A percentile compares a stretch with the other conserved stretches of the same genome.
These are phyloP conservation scores for Sclerotiophoma versabilis DNA, from an alignment of 2,329 filamentous ascomycete genomes.

Conservation along the genomic window DNA sequence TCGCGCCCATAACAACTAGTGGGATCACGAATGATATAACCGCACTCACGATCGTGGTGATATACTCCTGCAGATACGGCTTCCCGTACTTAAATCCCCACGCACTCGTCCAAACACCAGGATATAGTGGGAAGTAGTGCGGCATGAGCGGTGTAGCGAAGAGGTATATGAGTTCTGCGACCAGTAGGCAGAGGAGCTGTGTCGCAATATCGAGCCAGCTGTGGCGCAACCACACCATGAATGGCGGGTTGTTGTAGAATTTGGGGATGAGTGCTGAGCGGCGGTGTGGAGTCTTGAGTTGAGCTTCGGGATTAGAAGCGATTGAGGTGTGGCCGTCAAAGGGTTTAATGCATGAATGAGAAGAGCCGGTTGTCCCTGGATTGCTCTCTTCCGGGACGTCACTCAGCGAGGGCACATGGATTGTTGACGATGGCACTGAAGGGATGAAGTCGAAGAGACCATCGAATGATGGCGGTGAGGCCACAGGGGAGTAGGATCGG, in stretches of 20 bases:
- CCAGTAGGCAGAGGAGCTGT: conserved; percentile 66
- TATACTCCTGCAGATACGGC: conserved; percentile 71
- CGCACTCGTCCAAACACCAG: conserved; percentile 33
- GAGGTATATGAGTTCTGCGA: conserved; percentile 52
- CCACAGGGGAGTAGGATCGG: neutral
- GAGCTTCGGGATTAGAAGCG: neutral
- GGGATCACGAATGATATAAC: conserved; percentile 69
- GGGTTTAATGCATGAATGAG: neutral
- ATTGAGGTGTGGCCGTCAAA: neutral
- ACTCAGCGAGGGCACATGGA: neutral
- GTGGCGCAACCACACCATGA: conserved; percentile 19
- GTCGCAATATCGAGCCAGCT: conserved; percentile 67
- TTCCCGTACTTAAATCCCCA: conserved; percentile 65
- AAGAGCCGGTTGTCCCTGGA: neutral
- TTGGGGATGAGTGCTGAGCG: conserved; percentile 9
- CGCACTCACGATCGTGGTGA: conserved; percentile 71
- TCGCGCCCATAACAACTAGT: conserved; percentile 66
- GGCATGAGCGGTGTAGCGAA: conserved; percentile 62
- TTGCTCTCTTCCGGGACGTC: conserved; percentile 6
- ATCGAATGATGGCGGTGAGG: neutral
- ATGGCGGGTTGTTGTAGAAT: conserved; percentile 22
- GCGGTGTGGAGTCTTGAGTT: neutral
- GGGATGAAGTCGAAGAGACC: neutral
- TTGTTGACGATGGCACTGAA: neutral
- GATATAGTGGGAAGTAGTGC: conserved; percentile 61